Base-by-base conservation (phyloP, 208 protist genomes). In the Crithidia sp. region DNA sequence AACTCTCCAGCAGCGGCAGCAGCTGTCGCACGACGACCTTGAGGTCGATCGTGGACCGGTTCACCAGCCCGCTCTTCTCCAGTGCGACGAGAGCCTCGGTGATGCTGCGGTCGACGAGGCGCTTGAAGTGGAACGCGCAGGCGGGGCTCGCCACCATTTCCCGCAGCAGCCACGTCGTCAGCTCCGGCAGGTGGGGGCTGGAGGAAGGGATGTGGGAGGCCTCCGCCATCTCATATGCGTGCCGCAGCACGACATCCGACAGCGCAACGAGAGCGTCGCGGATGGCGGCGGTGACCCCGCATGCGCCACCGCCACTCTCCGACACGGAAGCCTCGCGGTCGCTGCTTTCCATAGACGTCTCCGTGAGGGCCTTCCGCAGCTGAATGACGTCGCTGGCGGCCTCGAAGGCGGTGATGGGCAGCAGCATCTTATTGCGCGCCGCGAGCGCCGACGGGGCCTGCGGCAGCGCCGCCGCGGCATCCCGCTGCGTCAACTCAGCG, bases 161-260 rank as follows among this genome's bases (percentile, higher is more conserved):
- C 12, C 79, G 77, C 74, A 96, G 81, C 75, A 96, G 73, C 91
- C 91, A 96, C 47, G 82, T 71, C 54, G 86, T 87, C 39, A 96
- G 71, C 17, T 82, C 82, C 7, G 64, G 63, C 43, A 96, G 82
- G 37, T 86, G 54, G 44, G 75, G 74, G 62, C 73, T 88, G 7
- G 82, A 67, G 52, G 54, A 62, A 7, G 81, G 66, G 40, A 90
- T 74, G 69, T 79, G 79, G 45, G 70, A 88, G 40, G 61, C 59
- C 67, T 71, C 68, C 5, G 79, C 80, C 54, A 83, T 71, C 53
- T 47, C 61, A 45, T 66, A 74, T 16, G 56, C 74, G 49, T 74
- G 67, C 67, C 52, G 62, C 68, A 74, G 12, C 53, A 79, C 55
- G 4, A 63, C 74, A n/a, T 79, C 61, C 16, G 60, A 79, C 12